Evolutionary conservation across 192 early-diverging fungal genomes (phyloP), one percentile per base, ranked within the genome.

Genomic region (Umbelopsis vinacea): DNA sequence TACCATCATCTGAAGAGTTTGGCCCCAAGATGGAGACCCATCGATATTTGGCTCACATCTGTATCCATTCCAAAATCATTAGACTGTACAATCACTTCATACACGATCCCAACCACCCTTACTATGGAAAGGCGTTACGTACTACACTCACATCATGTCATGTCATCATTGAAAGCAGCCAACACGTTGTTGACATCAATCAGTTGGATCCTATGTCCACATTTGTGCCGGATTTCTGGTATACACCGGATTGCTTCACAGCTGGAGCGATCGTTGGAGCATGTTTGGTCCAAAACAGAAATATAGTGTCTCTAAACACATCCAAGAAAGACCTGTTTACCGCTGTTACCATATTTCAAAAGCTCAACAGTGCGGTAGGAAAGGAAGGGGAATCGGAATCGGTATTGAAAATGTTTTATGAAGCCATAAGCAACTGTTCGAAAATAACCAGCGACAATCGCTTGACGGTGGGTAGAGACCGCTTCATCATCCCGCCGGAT

Each of bases 211-310:
- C 23, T 17, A 37, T 63, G 57, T 11, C 33, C 0, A 19, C 33
- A 2, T 63, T 63, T 63, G 57, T 63, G 10, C 57, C 57, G 11
- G 19, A 63, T 37, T 63, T 63, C 14, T 63, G 57, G 26, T 63
- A 63, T 35, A 37, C 57, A 19, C 57, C 57, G 14, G 23, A 63
- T 4, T 38, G 33, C 26, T 63, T 63, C 29, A 37, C 33, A 37
- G 57, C 57, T 38, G 57, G 57, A 0, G 57, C 26, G 8, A 29
- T 63, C 15, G 26, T 63, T 37, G 57, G 29, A 2, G 33, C 33
- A 37, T 35, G 26, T 63, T 26, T 63, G 12, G 7, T 63, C 29
- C 57, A 63, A 63, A 63, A 63, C 57, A 7, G 17, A 35, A 6
- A 6, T 3, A 19, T 37, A 37, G 12, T 63, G 19, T 63, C 15